Evolutionary conservation across 192 early-diverging fungal genomes (phyloP).

Genomic region (Gonapodya prolifera): DNA sequence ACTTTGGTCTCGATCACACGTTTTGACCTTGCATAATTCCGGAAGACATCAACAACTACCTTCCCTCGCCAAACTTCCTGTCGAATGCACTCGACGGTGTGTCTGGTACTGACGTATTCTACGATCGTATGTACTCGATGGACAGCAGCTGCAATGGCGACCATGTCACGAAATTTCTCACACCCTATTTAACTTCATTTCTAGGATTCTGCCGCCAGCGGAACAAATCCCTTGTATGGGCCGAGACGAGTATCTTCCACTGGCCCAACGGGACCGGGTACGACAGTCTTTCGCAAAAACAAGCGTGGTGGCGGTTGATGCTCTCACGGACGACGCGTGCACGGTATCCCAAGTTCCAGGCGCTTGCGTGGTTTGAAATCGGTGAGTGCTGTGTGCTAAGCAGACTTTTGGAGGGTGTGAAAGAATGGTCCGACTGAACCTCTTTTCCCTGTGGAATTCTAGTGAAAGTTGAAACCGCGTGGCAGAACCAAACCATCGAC

Average conservation of each 20-base stretch:
- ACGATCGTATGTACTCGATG: background rate
- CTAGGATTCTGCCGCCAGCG: background rate
- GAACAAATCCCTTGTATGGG: background rate
- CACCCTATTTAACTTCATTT: too few relatives aligned
- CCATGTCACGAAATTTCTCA: background rate
- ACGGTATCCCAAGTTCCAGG: background rate
- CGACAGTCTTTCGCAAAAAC: background rate
- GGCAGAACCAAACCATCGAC: background rate
- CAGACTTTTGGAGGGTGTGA: too few relatives aligned
- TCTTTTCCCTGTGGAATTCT: too few relatives aligned
- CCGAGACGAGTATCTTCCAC: background rate
- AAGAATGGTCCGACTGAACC: too few relatives aligned
- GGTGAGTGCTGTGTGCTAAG: background rate
- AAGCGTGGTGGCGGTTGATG: background rate
- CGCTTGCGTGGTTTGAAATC: background rate
- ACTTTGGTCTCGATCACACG: background rate
- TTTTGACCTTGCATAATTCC: background rate
- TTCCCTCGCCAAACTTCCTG: background rate
- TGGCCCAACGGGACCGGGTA: background rate
- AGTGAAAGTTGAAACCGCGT: background rate
- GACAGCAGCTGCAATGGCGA: background rate
- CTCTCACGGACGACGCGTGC: background rate
- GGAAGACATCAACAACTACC: background rate
- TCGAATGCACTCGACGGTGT: background rate
- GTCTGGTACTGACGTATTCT: background rate